phyloP scores from a whole-genome alignment of 1,284 basidiomycete genomes.

The Coniferiporia weirii region DNA sequence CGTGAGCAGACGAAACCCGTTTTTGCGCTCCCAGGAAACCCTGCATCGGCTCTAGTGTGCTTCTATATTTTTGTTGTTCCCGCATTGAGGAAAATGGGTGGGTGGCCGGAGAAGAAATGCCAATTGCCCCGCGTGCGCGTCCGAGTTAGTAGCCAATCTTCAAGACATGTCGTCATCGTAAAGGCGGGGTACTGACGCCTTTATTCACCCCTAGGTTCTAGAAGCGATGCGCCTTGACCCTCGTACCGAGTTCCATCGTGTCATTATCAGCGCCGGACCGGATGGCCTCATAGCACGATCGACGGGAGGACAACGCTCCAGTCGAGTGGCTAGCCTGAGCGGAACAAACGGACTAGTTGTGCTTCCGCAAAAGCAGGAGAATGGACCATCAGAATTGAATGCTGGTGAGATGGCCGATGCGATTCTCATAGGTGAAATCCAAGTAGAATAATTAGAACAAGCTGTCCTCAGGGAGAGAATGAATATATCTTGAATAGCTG shows the following conservation, averaged over 20 bases:
- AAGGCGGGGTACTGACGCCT: not conserved
- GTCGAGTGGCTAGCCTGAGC: conserved; percentile 69
- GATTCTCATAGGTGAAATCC: conserved; percentile 64
- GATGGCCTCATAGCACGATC: conserved; percentile 60
- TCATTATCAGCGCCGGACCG: conserved; percentile 45
- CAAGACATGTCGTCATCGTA: not conserved
- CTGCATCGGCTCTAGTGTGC: conserved; percentile 83
- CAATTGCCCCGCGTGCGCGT: conserved; percentile 64
- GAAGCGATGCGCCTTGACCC: conserved; percentile 63
- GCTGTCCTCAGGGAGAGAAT: too few species aligned
- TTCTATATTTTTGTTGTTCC: conserved; percentile 85
- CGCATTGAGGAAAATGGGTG: conserved; percentile 68
- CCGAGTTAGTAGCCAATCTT: conserved; percentile 38
- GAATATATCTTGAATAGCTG: too few species aligned
- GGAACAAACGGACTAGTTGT: conserved; percentile 75
- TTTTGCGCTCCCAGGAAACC: conserved; percentile 86
- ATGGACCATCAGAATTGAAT: conserved; percentile 37
- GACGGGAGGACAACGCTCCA: conserved; percentile 83
- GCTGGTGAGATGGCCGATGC: conserved; percentile 52
- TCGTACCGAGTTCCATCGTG: conserved; percentile 80
- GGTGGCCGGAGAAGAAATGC: conserved; percentile 51
- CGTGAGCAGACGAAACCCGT: conserved; percentile 44
- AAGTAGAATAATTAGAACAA: conserved; percentile 23
- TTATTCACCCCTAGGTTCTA: conserved; percentile 39
- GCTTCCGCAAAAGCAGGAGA: conserved; percentile 47